Evolutionary conservation across 2,329 filamentous ascomycete species (phyloP), one percentile per base, ranked within the genome.

Genomic region (Trichoderma asperellum): DNA sequence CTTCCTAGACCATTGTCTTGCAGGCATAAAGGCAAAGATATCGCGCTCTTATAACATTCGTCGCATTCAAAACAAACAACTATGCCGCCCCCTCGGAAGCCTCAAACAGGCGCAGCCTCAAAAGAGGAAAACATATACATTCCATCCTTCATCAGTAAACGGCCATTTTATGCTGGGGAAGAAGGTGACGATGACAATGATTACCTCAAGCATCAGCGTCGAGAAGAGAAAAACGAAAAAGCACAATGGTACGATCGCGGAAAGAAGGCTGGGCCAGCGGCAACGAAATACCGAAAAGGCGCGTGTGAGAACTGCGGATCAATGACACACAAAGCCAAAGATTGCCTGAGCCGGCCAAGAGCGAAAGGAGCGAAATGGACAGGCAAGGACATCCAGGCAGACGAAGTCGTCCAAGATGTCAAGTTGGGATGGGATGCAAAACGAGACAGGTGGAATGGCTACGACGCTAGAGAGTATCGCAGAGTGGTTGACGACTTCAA

Each of bases 81-180:
- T 57, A 68, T 68, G 34, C 75, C 77, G 3, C 79, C 79, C 5
- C 75, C 79, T 21, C 74, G 76, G 32, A 81, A 79, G 67, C 73
- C 77, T 7, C 77, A 79, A 58, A 74, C 80, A 12, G 77, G 77
- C 58, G 79, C 81, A 11, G 81, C 81, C 5, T 88, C 86, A 68
- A 97, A 97, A 79, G 94, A 97, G 80, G 93, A 96, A 81, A 99
- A 99, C 86, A 90, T 97, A 80, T 99, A 99, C 85, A 99, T 99
- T 76, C 96, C 96, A 6, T 90, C 92, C 66, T 99, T 97, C 86
- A 99, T 99, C 83, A 94, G 94, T 75, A 97, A 97, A 80, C 94
- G 96, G 74, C 96, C 96, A 5, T 99, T 99, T 82, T 99, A 98
- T 81, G 90, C 96, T 67, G 89, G 88, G 75, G 89, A 92, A 75